A percentile compares a stretch with the other conserved stretches of the same genome.
These are phyloP conservation scores for Amyloporia xantha DNA, from an alignment of 768 basidiomycete genomes.

Conservation along the genomic window DNA sequence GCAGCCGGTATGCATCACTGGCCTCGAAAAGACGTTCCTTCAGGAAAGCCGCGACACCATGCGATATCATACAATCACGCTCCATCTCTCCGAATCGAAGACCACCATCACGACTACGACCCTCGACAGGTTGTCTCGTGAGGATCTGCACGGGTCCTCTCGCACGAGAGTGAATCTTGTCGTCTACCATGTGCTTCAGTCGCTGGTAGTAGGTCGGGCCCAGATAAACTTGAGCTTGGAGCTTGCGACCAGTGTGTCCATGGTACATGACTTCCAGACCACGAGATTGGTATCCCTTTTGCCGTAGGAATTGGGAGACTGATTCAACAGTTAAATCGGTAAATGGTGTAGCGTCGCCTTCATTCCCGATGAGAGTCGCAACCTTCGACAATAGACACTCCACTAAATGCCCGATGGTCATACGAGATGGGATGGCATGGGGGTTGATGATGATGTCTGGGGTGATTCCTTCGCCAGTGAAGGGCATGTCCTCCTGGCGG, in stretches of 20 bases:
- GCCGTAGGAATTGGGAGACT: constrained; percentile 85
- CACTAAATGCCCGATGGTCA: constrained; percentile 99
- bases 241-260: constrained; percentile 95
- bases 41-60: constrained; percentile 96
- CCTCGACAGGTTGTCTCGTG: constrained; percentile 96
- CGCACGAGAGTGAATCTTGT: constrained; percentile 98
- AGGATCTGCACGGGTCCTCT: constrained; percentile 96
- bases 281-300: constrained; percentile 93
- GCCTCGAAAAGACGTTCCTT: constrained; percentile 96
- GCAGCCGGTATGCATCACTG: constrained; percentile 87
- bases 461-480: constrained; percentile 93
- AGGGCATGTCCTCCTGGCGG: constrained; percentile 99
- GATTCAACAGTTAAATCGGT: constrained; percentile 96
- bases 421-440: constrained; percentile 98
- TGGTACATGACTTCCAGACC: constrained; percentile 99
- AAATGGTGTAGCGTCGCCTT: constrained; percentile 98
- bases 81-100: constrained; percentile 99
- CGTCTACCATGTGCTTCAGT: constrained; percentile 99
- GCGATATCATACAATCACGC: constrained; percentile 99
- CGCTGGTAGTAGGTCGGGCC: constrained; percentile 99
- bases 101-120: constrained; percentile 97
- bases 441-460: constrained; percentile 99
- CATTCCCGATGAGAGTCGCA: constrained; percentile 91
- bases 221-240: constrained; percentile 97
- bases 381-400: constrained; percentile 97